Percentiles rank a stretch among this genome's conserved stretches.
phyloP scores from a whole-genome alignment of 1,284 basidiomycete genomes.

The Phenoliferia sp. region DNA sequence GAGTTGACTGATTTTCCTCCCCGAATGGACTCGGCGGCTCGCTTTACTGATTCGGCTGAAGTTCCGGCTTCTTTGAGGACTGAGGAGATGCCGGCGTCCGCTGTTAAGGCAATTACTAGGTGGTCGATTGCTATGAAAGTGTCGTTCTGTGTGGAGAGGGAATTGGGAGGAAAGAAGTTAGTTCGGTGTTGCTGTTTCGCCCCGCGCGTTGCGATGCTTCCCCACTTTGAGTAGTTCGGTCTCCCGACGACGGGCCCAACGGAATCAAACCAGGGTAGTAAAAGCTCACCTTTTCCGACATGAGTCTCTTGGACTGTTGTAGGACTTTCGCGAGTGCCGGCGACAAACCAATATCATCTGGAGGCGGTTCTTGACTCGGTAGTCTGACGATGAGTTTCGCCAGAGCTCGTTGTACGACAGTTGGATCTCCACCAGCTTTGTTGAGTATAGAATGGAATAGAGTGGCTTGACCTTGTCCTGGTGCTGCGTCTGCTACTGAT shows the following conservation, averaged over 20 bases:
- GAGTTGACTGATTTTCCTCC: conserved; percentile 77
- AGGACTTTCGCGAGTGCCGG: conserved; percentile 62
- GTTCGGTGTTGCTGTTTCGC: no score
- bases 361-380: conserved; percentile 77
- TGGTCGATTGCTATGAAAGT: conserved; percentile 89
- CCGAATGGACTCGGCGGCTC: conserved; percentile 70
- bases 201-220: no score
- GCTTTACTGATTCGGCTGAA: conserved; percentile 68
- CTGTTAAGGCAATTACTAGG: conserved; percentile 66
- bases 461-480: neutral
- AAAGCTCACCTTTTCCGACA: conserved; percentile 85
- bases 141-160: conserved; percentile 60
- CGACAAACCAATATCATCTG: conserved; percentile 68
- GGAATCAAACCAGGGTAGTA: no score
- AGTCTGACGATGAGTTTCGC: conserved; percentile 45
- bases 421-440: conserved; percentile 36
- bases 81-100: conserved; percentile 60
- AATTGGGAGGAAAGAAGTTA: neutral
- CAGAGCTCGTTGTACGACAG: conserved; percentile 32
- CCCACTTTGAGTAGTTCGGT: no score
- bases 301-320: conserved; percentile 70
- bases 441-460: conserved; percentile 24
- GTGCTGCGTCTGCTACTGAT: conserved; percentile 16
- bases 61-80: conserved; percentile 70
- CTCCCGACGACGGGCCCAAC: no score